Conservation (phyloP, 2,329 filamentous ascomycete genomes). For the Emydomyces testavorans region DNA sequence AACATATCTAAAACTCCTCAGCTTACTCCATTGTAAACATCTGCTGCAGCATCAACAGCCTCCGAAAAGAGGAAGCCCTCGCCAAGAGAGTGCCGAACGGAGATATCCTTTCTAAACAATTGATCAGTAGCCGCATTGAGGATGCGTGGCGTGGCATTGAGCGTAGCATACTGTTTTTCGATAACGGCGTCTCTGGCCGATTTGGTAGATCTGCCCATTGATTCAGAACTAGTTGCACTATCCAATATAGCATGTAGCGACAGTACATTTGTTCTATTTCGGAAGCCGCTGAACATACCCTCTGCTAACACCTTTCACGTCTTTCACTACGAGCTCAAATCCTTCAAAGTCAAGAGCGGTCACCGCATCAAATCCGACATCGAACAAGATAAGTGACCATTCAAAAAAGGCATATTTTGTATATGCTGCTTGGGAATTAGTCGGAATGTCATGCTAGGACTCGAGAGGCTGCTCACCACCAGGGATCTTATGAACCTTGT, state of each 20-base stretch:
- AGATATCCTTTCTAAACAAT: conserved; percentile 57
- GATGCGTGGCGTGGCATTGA: conserved; percentile 1
- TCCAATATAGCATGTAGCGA: conserved; percentile 30
- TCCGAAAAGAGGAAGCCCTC: conserved; percentile 61
- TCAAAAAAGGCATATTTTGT: conserved; percentile 97
- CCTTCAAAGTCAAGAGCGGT: conserved; percentile 83
- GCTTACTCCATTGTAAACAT: conserved; percentile 82
- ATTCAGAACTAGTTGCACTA: conserved; percentile 29
- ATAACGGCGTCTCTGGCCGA: conserved; percentile 38
- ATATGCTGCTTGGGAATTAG: conserved; percentile 54
- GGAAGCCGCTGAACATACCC: conserved; percentile 98
- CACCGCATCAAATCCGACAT: conserved; percentile 92
- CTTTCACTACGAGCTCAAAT: conserved; percentile 77
- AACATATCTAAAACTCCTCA: not conserved
- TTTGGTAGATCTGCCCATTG: conserved; percentile 39
- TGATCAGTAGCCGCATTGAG: conserved; percentile 15
- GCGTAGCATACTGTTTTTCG: conserved; percentile 62
- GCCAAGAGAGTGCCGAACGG: conserved; percentile 57
- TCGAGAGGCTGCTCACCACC: conserved; percentile 55
- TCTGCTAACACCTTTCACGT: conserved; percentile 82
- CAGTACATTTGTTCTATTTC: conserved; percentile 57
- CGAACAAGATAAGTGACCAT: conserved; percentile 87
- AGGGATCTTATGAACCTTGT: conserved; percentile 88
- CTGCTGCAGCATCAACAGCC: conserved; percentile 68
- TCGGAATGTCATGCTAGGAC: conserved; percentile 15